Evolutionary conservation across 345 rosid genomes (phyloP).

Genomic region (Hypericum perforatum): DNA sequence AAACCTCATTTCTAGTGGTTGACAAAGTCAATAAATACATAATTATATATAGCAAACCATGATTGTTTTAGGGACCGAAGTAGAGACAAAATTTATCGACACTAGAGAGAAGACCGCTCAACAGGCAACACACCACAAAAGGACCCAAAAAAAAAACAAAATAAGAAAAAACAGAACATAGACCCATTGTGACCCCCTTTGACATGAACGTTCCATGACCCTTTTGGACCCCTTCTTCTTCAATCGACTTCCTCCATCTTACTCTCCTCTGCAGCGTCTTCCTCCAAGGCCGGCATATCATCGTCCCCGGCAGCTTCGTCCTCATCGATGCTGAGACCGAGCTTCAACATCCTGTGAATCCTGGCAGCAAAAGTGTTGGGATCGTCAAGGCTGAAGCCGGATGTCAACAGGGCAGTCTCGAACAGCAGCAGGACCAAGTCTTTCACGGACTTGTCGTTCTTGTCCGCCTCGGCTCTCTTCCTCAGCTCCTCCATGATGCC

Average conservation of each 20-base stretch:
- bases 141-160: no score
- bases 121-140: no score
- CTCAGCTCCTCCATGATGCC: constrained; percentile 87
- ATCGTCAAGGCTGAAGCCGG: constrained; percentile 84
- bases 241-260: constrained; percentile 93
- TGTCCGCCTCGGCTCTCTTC: constrained; percentile 71
- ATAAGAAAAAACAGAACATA: no score
- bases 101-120: no score
- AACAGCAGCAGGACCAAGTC: constrained; percentile 67
- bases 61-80: no score
- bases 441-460: constrained; percentile 77
- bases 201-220: constrained; percentile 1
- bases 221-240: neutral
- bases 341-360: constrained; percentile 81
- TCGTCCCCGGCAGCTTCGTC: constrained; percentile 43
- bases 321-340: constrained; percentile 79
- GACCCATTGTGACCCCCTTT: constrained; percentile 8
- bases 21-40: no score
- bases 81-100: no score
- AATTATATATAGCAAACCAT: no score
- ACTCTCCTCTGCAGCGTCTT: constrained; percentile 75
- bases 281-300: constrained; percentile 78
- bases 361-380: constrained; percentile 73
- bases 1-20: no score
- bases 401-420: constrained; percentile 69